phyloP scores from a whole-genome alignment of 176 grass and related monocot genomes.

The Oryza longistaminata region DNA sequence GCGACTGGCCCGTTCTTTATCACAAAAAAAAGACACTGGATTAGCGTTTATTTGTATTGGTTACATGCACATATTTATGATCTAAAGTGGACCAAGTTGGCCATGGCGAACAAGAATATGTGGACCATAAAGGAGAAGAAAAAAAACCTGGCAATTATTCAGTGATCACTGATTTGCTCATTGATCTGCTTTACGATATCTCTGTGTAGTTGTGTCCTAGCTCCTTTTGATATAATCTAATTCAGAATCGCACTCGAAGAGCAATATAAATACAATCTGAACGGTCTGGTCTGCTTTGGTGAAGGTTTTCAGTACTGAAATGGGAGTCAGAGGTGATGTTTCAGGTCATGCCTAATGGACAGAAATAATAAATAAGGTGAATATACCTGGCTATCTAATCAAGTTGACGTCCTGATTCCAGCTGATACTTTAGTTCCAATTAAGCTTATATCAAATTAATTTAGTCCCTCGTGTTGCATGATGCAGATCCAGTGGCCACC shows the following conservation, averaged over 20 bases:
- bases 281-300: neutral
- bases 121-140: slow-evolving; percentile 1
- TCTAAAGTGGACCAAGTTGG: neutral
- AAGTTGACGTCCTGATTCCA: neutral
- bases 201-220: neutral
- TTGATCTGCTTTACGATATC: neutral
- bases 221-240: neutral
- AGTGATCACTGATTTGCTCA: neutral
- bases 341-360: neutral
- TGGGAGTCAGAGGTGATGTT: neutral
- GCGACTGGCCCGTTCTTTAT: neutral
- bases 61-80: neutral
- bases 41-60: neutral
- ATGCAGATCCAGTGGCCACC: slow-evolving; percentile 2
- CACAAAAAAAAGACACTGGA: neutral
- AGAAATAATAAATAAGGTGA: neutral
- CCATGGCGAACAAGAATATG: neutral
- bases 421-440: neutral
- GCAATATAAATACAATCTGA: neutral
- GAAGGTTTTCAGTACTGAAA: neutral
- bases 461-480: slow-evolving; percentile 22
- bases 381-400: neutral
- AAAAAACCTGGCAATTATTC: neutral
- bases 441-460: neutral
- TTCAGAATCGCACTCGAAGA: neutral